Evolutionary conservation across 1,139 yeast species (phyloP), one percentile per base, ranked within the genome.

Genomic region (Kurtzmaniella quercitrusa): DNA sequence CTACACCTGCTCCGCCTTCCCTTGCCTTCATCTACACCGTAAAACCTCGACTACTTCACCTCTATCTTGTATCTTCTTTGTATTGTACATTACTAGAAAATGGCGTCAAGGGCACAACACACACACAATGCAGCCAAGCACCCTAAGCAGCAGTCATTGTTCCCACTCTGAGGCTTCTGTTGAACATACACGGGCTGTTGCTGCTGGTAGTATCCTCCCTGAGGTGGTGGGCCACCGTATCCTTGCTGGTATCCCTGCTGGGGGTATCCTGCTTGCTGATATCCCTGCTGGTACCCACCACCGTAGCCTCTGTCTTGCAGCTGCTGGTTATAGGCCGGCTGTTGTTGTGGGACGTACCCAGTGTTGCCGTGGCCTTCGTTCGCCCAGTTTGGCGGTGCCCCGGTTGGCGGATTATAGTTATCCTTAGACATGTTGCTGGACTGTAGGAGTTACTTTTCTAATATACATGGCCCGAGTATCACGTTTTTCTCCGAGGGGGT

Each of bases 91-190:
- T 27, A 27, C 56, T 69, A 83, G 60, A 83, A 80, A 27, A 84
- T 54, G 57, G 82, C 77, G 58, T 84, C 90, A 54, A 84, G 66
- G 5, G 90, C 80, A 64, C 87, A 83, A 61, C 93, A 85, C 51
- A 83, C 56, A 77, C 91, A 84, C 63, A 82, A 53, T 10, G 87
- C 89, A 24, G 82, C 89, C 53, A 83, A 68, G 66, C 90, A 84
- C 3, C 81, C 90, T 63, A 80, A 73, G 56, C 82, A 71, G 63
- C 89, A 83, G 45, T 73, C 77, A 17, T 58, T 58, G 47, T 65
- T 63, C 41, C 69, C 72, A 38, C 61, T 60, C 19, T 64, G 63
- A 3, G 70, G 73, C 45, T 64, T 77, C 53, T 79, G 85, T 56
- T 81, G 86, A 11, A 82, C 87, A 50, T 82, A 82, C 57, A 81